phyloP scores from a whole-genome alignment of 306 rosid species.

The Rubus idaeus region DNA sequence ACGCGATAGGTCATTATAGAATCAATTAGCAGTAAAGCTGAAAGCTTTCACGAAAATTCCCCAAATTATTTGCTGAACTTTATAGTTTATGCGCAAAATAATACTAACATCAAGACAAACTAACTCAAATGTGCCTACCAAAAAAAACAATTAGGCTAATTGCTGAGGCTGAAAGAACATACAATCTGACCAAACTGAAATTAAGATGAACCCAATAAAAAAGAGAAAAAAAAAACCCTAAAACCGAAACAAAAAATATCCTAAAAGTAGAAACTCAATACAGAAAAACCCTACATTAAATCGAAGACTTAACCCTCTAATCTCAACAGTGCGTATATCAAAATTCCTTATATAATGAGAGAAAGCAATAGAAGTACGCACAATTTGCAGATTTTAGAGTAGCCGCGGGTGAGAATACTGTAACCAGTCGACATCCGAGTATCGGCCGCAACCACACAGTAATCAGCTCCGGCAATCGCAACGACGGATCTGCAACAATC shows the following conservation, averaged over 20 bases:
- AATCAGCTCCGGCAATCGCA: slow-evolving; percentile 93
- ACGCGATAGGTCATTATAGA: background rate
- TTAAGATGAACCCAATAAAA: background rate
- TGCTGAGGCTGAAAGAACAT: too few relatives aligned
- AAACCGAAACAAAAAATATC: background rate
- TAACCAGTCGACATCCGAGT: slow-evolving; percentile 94
- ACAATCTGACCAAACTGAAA: background rate
- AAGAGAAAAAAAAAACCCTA: background rate
- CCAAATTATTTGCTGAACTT: background rate
- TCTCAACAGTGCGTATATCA: background rate
- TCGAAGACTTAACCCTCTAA: background rate
- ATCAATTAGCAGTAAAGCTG: background rate
- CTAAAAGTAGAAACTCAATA: background rate
- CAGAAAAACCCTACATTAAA: background rate
- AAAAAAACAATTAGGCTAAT: background rate
- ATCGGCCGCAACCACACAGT: slow-evolving; percentile 92
- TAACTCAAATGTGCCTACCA: background rate
- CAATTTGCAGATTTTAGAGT: slow-evolving; percentile 84
- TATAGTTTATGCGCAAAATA: background rate
- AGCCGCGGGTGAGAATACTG: slow-evolving; percentile 89
- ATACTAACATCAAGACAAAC: background rate
- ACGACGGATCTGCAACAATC: slow-evolving; percentile 70
- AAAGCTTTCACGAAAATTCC: background rate
- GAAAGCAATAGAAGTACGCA: slow-evolving; percentile 19
- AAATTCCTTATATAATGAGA: background rate